Conservation (phyloP, 2,329 filamentous ascomycete genomes). For the Penicillium nordicum region DNA sequence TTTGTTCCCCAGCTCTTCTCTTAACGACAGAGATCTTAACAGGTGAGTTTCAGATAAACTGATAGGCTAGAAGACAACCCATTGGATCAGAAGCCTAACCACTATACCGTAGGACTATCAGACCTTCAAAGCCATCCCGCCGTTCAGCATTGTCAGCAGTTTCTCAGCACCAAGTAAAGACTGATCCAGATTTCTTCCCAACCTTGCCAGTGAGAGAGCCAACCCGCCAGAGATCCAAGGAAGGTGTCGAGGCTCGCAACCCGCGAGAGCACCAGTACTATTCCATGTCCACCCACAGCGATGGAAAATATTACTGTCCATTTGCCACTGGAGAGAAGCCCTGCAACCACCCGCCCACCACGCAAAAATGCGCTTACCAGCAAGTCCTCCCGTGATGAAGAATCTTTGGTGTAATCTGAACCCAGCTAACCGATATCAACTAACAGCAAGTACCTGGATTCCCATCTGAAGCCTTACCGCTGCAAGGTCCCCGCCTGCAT, state of each 20-base stretch:
- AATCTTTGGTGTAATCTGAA: conserved; percentile 1
- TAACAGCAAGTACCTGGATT: conserved; percentile 89
- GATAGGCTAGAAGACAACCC: background rate
- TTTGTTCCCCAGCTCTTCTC: conserved; percentile 39
- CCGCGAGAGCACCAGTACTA: conserved; percentile 45
- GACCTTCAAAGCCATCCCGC: conserved; percentile 38
- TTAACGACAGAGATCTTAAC: conserved; percentile 42
- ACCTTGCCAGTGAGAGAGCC: conserved; percentile 35
- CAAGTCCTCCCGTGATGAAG: conserved; percentile 51
- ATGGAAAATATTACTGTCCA: conserved; percentile 92
- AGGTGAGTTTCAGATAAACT: conserved; percentile 31
- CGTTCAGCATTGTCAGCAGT: conserved; percentile 35
- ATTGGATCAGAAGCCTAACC: conserved; percentile 9
- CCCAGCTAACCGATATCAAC: conserved; percentile 22
- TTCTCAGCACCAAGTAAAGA: conserved; percentile 29
- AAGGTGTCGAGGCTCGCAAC: conserved; percentile 36
- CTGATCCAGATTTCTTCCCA: conserved; percentile 38
- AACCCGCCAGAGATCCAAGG: conserved; percentile 37
- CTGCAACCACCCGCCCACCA: conserved; percentile 89
- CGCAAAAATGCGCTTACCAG: conserved; percentile 99
- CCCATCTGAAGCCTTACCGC: conserved; percentile 91
- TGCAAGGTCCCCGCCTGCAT: conserved; percentile 84
- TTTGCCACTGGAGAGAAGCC: conserved; percentile 64
- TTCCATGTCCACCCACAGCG: conserved; percentile 46
- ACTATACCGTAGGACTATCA: conserved; percentile 36